Conservation (phyloP, 164 flowering plant genomes). For the Hamamelis virginiana region DNA sequence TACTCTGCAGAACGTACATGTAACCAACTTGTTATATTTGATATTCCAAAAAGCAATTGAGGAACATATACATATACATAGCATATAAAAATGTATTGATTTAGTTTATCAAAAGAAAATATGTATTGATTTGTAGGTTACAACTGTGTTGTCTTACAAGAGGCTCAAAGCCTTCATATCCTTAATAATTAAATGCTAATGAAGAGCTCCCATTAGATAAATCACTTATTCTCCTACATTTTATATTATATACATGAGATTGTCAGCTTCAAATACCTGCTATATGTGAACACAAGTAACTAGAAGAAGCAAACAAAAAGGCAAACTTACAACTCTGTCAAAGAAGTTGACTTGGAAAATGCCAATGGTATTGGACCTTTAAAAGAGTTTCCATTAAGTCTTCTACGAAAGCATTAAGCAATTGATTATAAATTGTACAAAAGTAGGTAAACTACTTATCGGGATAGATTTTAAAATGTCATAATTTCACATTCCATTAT, state of each 20-base stretch:
- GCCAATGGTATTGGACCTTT: conserved; percentile 73
- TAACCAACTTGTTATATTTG: not conserved
- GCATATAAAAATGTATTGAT: not conserved
- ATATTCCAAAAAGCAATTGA: not conserved
- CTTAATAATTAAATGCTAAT: conserved; percentile 50
- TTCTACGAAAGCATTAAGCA: conserved; percentile 38
- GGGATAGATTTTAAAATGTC: not conserved
- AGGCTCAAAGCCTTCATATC: conserved; percentile 47
- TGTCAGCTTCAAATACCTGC: conserved; percentile 7
- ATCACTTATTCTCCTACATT: conserved; percentile 65
- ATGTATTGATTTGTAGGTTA: not conserved
- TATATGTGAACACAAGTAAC: not conserved
- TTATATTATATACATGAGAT: not conserved
- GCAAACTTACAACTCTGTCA: conserved; percentile 73
- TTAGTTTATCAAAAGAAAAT: too few species aligned
- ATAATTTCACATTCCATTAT: not conserved
- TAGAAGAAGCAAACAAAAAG: not conserved
- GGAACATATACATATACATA: not conserved
- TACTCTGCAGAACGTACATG: conserved; percentile 40
- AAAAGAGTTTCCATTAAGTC: conserved; percentile 74
- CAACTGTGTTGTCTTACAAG: conserved; percentile 38
- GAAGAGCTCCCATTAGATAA: conserved; percentile 65
- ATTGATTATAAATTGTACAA: not conserved
- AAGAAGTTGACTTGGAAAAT: conserved; percentile 51
- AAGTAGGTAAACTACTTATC: not conserved